A percentile compares a stretch with the other conserved stretches of the same genome.
These are phyloP conservation scores for Erodium trifolium DNA, from an alignment of 441 rosid species.

Conservation along the genomic window DNA sequence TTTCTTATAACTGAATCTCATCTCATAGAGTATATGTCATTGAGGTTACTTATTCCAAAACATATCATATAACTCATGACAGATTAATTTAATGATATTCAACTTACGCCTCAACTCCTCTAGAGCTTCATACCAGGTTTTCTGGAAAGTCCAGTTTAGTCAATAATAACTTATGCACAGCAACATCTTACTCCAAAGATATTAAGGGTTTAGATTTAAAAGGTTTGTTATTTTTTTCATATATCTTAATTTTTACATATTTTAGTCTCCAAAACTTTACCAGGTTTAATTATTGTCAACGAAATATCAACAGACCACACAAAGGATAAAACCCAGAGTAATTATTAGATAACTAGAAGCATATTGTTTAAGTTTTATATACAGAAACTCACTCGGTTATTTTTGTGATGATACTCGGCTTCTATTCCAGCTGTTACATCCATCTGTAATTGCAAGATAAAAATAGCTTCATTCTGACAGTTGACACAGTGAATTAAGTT, in stretches of 20 bases:
- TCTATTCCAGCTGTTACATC: slow-evolving; percentile 91
- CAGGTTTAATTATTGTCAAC: not conserved
- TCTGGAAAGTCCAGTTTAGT: not conserved
- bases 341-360: not conserved
- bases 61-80: not conserved
- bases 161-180: not conserved
- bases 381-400: slow-evolving; percentile 51
- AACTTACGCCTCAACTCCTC: not conserved
- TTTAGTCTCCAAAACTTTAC: not conserved
- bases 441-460: slow-evolving; percentile 51
- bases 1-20: not conserved
- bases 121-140: not conserved
- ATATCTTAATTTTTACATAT: not conserved
- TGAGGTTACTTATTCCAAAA: not conserved
- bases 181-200: not conserved
- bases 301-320: not conserved
- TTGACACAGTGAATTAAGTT: not conserved
- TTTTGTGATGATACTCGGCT: slow-evolving; percentile 90
- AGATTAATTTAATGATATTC: not conserved
- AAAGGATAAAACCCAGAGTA: not conserved
- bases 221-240: not conserved
- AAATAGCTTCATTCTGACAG: slow-evolving; percentile 11
- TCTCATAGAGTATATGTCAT: not conserved
- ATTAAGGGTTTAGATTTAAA: not conserved
- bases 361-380: slow-evolving; percentile 1